A percentile compares a stretch with the other conserved stretches of the same genome.
Evolutionary conservation across 2,329 filamentous ascomycete genomes (phyloP).

Genomic region (Hypoxylon sp.): DNA sequence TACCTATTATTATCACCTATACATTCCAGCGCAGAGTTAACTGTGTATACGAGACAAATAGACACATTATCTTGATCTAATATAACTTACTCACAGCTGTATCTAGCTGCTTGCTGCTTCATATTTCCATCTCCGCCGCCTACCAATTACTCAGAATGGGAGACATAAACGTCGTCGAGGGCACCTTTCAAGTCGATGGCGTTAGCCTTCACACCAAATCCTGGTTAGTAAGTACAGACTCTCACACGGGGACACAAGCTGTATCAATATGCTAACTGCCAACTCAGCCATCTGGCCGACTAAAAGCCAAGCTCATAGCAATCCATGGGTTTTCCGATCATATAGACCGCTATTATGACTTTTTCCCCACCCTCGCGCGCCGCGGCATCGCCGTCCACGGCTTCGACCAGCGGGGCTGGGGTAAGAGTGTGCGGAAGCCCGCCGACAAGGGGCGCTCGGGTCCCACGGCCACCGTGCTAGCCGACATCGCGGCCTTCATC

Average conservation of each 20-base stretch:
- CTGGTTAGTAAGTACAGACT: constrained; percentile 66
- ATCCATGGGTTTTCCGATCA: constrained; percentile 94
- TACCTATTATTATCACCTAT: not conserved
- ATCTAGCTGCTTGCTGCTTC: not conserved
- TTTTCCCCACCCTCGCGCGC: constrained; percentile 79
- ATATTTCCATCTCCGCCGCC: not conserved
- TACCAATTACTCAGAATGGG: constrained; percentile 53
- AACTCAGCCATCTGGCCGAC: constrained; percentile 66
- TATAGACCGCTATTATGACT: constrained; percentile 79
- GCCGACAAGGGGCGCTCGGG: constrained; percentile 80
- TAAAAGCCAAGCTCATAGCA: constrained; percentile 82
- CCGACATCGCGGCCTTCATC: constrained; percentile 85
- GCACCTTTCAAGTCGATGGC: constrained; percentile 63
- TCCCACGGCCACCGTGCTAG: constrained; percentile 78
- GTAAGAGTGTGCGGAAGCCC: constrained; percentile 74
- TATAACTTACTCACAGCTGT: not conserved
- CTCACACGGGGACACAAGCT: constrained; percentile 3
- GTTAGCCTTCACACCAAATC: constrained; percentile 69
- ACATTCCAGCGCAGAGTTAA: not conserved
- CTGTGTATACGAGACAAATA: not conserved
- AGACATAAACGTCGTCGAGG: constrained; percentile 60
- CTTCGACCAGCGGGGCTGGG: constrained; percentile 93
- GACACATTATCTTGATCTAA: not conserved
- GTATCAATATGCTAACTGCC: constrained; percentile 12
- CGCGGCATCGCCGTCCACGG: constrained; percentile 81